Evolutionary conservation across 78 protist genomes (phyloP), one percentile per base, ranked within the genome.

Genomic region (Speleostelium caveatum): DNA sequence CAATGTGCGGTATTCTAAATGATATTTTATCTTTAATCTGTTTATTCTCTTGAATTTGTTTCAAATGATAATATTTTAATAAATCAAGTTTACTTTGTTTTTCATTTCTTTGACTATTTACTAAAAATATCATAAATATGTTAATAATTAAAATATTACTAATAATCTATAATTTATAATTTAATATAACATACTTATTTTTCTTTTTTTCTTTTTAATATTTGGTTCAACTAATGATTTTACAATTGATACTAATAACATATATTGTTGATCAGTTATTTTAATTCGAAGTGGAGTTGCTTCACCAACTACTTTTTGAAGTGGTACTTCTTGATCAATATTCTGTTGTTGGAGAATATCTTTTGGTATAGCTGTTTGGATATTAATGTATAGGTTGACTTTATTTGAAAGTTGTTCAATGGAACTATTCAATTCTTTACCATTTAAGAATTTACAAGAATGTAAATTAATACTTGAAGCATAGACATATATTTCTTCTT

Each of bases 231-330:
- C 67, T 6, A 83, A 41, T 17, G 77, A 69, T 66, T 83, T 83
- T 19, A 83, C 69, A 72, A 83, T 83, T 24, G 91, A 39, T n/a
- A 83, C 69, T 3, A 71, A n/a, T 17, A 83, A 63, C 19, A 39
- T 69, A 42, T 83, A 83, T 42, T 83, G 91, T 26, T 83, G 77
- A 35, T 83, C 91, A 2, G 91, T 68, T 3, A 83, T 69, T 41
- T 69, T 69, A 4, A 83, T 30, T 2, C 35, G 24, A 14, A 83
- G 58, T 33, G 91, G 91, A 8, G 74, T 42, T 21, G 69, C 41
- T 53, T 83, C 91, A 30, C 91, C 91, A 28, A 68, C 59, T 1
- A 83, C 91, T 53, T 83, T 83, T 83, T 83, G 91, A 36, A 69
- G 67, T 19, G 91, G 79, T 42, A 60, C 65, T 26, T 51, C 38